Percentiles rank a stretch among this genome's conserved stretches.
phyloP scores from a whole-genome alignment of 2,329 filamentous ascomycete genomes.

The Clarireedia monteithiana region DNA sequence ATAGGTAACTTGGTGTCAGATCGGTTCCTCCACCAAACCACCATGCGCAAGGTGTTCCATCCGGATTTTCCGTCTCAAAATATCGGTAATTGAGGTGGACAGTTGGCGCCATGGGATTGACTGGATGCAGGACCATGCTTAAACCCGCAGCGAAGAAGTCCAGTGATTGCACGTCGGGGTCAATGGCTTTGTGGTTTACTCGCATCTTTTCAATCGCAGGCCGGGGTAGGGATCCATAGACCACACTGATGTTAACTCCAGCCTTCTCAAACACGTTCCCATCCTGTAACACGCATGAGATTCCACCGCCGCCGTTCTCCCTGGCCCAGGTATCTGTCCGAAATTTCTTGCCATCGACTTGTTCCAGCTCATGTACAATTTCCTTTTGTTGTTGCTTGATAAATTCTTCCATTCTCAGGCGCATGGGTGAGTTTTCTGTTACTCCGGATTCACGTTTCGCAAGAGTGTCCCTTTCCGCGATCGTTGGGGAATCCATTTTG shows the following conservation, averaged over 20 bases:
- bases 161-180: constrained; percentile 67
- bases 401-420: constrained; percentile 92
- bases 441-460: constrained; percentile 73
- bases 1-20: constrained; percentile 86
- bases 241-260: constrained; percentile 88
- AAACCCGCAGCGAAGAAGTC: constrained; percentile 94
- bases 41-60: constrained; percentile 79
- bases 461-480: constrained; percentile 78
- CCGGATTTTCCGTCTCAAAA: constrained; percentile 87
- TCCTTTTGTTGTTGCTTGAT: constrained; percentile 87
- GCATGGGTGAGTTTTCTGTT: constrained; percentile 79
- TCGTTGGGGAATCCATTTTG: constrained; percentile 55
- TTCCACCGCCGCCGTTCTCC: constrained; percentile 83
- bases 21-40: constrained; percentile 98
- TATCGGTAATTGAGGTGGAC: constrained; percentile 98
- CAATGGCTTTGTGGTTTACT: constrained; percentile 87
- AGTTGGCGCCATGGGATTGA: constrained; percentile 94
- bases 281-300: constrained; percentile 90
- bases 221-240: constrained; percentile 84
- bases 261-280: constrained; percentile 97
- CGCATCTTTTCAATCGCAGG: constrained; percentile 89
- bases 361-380: constrained; percentile 77
- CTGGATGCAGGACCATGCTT: constrained; percentile 86
- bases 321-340: constrained; percentile 79
- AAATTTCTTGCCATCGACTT: constrained; percentile 78